Conservation (phyloP, 768 basidiomycete genomes). For the Neoboletus magnificus region DNA sequence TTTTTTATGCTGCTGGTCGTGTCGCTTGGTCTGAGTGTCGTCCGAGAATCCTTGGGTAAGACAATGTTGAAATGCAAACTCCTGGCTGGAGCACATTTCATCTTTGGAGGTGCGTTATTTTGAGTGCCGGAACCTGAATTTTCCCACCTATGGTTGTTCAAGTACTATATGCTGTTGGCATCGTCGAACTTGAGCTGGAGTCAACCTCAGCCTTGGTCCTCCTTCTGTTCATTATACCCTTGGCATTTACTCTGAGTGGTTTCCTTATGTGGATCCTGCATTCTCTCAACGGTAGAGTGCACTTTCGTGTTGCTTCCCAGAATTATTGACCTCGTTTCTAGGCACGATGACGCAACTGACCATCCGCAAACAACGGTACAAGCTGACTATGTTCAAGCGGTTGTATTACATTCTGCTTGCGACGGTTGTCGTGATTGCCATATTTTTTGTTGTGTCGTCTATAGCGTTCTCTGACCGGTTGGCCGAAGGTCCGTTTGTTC, state of each 20-base stretch:
- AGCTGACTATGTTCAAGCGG: slow-evolving; percentile 83
- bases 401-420: slow-evolving; percentile 82
- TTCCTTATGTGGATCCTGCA: slow-evolving; percentile 97
- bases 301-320: neutral
- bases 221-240: slow-evolving; percentile 87
- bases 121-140: neutral
- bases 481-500: slow-evolving; percentile 65
- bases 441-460: slow-evolving; percentile 92
- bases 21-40: slow-evolving; percentile 87
- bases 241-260: slow-evolving; percentile 92
- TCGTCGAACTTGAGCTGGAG: slow-evolving; percentile 89
- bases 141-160: slow-evolving; percentile 9
- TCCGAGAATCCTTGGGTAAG: slow-evolving; percentile 79
- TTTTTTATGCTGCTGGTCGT: slow-evolving; percentile 96
- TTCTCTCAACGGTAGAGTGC: slow-evolving; percentile 71
- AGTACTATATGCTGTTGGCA: slow-evolving; percentile 93
- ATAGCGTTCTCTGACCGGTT: slow-evolving; percentile 88
- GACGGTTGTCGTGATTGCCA: slow-evolving; percentile 75
- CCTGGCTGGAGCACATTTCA: slow-evolving; percentile 80
- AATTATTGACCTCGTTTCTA: slow-evolving; percentile 29
- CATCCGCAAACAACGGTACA: slow-evolving; percentile 82
- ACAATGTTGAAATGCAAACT: slow-evolving; percentile 83
- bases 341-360: slow-evolving; percentile 87
- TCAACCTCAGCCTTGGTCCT: slow-evolving; percentile 82
- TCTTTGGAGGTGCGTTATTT: slow-evolving; percentile 79